Evolutionary conservation across 148 eudicot species (phyloP), one percentile per base, ranked within the genome.

Genomic region (Talinum fruticosum): DNA sequence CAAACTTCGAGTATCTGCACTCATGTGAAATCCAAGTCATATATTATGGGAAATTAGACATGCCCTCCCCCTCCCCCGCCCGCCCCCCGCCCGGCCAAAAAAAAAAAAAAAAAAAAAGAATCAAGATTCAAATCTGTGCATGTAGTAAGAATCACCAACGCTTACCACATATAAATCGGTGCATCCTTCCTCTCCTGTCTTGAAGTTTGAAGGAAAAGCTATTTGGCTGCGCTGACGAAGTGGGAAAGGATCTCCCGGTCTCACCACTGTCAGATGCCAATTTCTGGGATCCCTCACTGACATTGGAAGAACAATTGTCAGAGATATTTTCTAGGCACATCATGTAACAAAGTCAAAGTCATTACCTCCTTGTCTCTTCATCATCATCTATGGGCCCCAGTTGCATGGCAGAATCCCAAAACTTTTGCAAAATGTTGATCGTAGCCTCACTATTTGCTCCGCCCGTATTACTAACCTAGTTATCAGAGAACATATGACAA

Each of bases 381-480:
- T 91, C 97, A 51, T 96, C 97, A 78, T 88, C 96, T 59, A 75
- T 69, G 78, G 90, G 88, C 78, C 82, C 79, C 75, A 88, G 86
- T 51, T 82, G 89, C 94, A 95, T 89, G 24, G 96, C 97, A 76
- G 97, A 86, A 84, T 93, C 99, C 97, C 97, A 96, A 82, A 96
- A 96, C 33, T 89, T 96, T 82, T 96, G 97, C 93, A 96, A 90
- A 97, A 91, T 87, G 69, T 79, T 84, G 76, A 86, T 82, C 67
- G 93, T 80, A 72, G 93, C 88, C 84, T 93, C 99, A 70, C 75
- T 88, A 74, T 84, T 91, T 53, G 83, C 82, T 74, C 97, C 97
- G 71, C 93, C 87, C 74, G 91, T 77, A 81, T 84, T 93, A 67
- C 97, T 94, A 80, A 91, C 92, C 99, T 96, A 74, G 51, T 76